phyloP scores from a whole-genome alignment of 1,284 basidiomycete species.

The Athelia sp. region DNA sequence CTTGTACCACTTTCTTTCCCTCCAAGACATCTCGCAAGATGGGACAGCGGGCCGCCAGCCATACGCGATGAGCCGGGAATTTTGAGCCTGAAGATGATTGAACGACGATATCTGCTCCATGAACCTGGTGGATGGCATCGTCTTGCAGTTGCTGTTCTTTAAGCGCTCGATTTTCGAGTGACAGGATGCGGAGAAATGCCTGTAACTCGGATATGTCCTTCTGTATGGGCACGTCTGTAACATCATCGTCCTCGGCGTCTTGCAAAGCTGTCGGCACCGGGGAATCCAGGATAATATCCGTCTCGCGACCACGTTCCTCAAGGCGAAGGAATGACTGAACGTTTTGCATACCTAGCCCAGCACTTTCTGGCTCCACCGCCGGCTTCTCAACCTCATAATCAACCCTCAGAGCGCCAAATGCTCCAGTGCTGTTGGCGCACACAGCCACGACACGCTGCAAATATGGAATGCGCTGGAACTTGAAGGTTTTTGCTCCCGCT shows the following conservation, averaged over 20 bases:
- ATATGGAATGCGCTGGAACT: conserved; percentile 80
- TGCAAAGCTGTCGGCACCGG: conserved; percentile 4
- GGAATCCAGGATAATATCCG: background rate
- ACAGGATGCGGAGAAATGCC: conserved; percentile 34
- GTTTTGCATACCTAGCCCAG: background rate
- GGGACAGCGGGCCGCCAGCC: conserved; percentile 61
- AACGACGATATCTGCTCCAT: conserved; percentile 65
- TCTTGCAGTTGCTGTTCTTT: background rate
- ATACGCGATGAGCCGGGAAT: conserved; percentile 62
- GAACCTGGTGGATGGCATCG: conserved; percentile 17
- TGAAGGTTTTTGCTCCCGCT: conserved; percentile 43
- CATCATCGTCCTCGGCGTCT: conserved; percentile 27
- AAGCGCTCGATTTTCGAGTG: background rate
- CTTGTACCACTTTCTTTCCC: conserved; percentile 23
- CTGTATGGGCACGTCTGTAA: conserved; percentile 39
- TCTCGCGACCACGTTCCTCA: background rate
- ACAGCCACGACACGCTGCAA: conserved; percentile 86
- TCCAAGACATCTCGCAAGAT: conserved; percentile 42
- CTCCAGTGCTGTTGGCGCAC: conserved; percentile 84
- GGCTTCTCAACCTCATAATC: conserved; percentile 70
- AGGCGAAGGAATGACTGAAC: background rate
- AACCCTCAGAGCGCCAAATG: conserved; percentile 81
- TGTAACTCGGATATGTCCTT: conserved; percentile 45
- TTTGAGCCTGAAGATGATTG: conserved; percentile 20
- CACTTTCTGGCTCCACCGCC: conserved; percentile 22